These are phyloP conservation scores for Rhizopogon salebrosus DNA, from an alignment of 768 basidiomycete genomes.

Conservation along the genomic window DNA sequence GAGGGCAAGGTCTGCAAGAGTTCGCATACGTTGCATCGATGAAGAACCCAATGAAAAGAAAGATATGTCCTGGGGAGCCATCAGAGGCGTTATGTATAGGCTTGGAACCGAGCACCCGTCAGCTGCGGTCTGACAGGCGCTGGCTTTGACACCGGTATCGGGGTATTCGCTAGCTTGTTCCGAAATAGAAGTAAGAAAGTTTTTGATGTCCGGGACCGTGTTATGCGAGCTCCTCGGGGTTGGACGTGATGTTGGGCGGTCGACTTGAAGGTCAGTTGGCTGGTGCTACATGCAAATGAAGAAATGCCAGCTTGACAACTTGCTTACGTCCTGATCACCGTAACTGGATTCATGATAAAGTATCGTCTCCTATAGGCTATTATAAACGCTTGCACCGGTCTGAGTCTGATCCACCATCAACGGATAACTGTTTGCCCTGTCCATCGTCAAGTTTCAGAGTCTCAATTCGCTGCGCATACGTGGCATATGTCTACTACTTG, in stretches of 20 bases:
- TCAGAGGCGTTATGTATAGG: conserved; percentile 6
- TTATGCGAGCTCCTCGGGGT: too few species aligned
- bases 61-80: conserved; percentile 17
- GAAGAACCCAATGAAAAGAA: conserved; percentile 14
- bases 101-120: neutral
- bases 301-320: neutral
- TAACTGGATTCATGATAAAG: too few species aligned
- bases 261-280: too few species aligned
- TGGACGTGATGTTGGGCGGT: too few species aligned
- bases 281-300: neutral
- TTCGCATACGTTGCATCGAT: conserved; percentile 31
- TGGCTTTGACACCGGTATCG: neutral
- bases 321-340: neutral
- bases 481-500: too few species aligned
- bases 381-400: too few species aligned
- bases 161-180: neutral
- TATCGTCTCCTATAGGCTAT: too few species aligned
- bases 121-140: neutral
- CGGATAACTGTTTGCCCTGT: too few species aligned
- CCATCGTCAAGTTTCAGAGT: too few species aligned
- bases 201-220: too few species aligned
- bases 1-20: conserved; percentile 46
- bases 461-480: too few species aligned
- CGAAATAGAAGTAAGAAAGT: neutral
- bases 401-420: too few species aligned